Evolutionary conservation across 768 basidiomycete genomes (phyloP), one percentile per base, ranked within the genome.

Genomic region (Coprinopsis sp.): DNA sequence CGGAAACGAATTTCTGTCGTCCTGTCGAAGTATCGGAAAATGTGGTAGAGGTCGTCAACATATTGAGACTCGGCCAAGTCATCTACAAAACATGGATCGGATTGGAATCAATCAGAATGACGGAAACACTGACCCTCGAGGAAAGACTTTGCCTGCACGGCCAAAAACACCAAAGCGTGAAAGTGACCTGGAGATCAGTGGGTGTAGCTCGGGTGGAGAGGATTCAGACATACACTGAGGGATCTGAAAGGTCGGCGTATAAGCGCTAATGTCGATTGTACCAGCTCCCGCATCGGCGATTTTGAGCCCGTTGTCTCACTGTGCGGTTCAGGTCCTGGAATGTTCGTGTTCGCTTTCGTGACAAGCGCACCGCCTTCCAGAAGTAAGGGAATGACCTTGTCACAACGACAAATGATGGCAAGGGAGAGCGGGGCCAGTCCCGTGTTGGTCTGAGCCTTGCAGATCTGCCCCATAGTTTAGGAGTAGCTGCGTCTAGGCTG

Each of bases 201-300:
- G 18, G 22, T 3, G n/a, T 11, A 28, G 11, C 14, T 30, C 18
- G 28, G 12, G 5, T 1, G n/a, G 11, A 22, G 24, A 7, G 22
- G 13, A 39, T n/a, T 28, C 14, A 6, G 43, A 21, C 54, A 30
- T 49, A 71, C 72, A 74, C 47, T 66, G 61, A 1, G 64, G 42
- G 0, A 65, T 63, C 44, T 76, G 68, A 16, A 45, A 54, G 18
- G 8, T 36, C 18, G 55, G 47, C 4, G 50, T 24, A 58, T 80
- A 81, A 6, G 74, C 68, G 47, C 73, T 78, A 30, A 81, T 63
- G 49, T 82, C 81, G 22, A 82, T 63, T 0, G 78, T 82, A 23
- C 78, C 81, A 46, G 77, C 78, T 6, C 80, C 79, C 6, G 78
- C 78, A 52, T 82, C 79, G 22, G 80, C 71, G 27, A 82, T 64